Evolutionary conservation across 2,329 filamentous ascomycete species (phyloP), one percentile per base, ranked within the genome.

Genomic region (Calonectria pauciramosa): DNA sequence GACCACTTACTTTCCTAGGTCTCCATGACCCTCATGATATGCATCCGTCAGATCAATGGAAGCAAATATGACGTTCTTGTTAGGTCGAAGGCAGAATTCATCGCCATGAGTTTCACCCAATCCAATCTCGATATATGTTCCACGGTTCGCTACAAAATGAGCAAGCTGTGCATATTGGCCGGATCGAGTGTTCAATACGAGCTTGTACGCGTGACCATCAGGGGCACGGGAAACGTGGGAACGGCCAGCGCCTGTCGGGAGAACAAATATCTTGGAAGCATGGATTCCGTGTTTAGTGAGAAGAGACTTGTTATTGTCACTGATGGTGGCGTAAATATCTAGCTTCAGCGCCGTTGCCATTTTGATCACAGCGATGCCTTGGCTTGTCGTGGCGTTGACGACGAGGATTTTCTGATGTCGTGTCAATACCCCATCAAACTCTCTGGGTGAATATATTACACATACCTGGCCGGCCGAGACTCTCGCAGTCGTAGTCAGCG

Each of bases 61-160:
- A 44, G 78, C 75, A 72, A 79, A 79, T 68, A 80, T 75, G 54
- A 80, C 56, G 52, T 79, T 79, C 54, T 76, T 79, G 52, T 72
- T 76, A 20, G 76, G 75, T n/a, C 64, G 68, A 59, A 41, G 18
- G 47, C 30, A 14, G 4, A 13, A n/a, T 10, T 73, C 75, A 70
- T 74, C 56, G 0, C 20, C 36, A 1, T 34, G 66, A 16, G 30
- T 41, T 41, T 77, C 78, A 16, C 75, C 78, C 1, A 63, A 52
- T 0, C 71, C 52, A 5, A 60, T 60, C 32, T 60, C 54, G 32
- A 60, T 38, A 38, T 60, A 60, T 60, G 54, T 60, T 60, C 54
- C 54, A 38, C 54, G 54, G 32, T 38, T 60, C 20, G 54, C 54
- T 8, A 60, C 54, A 4, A 38, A 60, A 60, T 38, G n/a, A 60